Percentiles rank a stretch among this genome's conserved stretches.
Evolutionary conservation across 208 protist species (phyloP).

Genomic region (Trypanosoma vivax): DNA sequence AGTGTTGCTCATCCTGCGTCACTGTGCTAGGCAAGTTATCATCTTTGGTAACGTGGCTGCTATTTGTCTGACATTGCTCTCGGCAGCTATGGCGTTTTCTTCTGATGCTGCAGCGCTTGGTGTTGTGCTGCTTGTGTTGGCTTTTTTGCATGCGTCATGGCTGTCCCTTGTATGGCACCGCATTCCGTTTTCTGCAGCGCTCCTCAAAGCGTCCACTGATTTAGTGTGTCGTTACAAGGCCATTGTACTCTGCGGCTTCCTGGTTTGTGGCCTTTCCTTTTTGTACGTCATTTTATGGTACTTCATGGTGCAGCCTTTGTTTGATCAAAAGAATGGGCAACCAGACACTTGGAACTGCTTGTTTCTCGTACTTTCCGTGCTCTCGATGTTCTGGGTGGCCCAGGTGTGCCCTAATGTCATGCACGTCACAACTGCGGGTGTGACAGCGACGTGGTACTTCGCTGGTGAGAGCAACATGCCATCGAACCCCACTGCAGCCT

Average conservation of each 20-base stretch:
- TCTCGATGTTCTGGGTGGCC: conserved; percentile 57
- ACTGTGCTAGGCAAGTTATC: not conserved
- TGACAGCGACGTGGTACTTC: conserved; percentile 88
- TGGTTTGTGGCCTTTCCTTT: conserved; percentile 17
- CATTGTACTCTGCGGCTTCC: conserved; percentile 41
- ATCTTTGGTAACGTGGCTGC: conserved; percentile 10
- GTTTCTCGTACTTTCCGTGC: conserved; percentile 49
- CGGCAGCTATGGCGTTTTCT: conserved; percentile 10
- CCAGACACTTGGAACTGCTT: conserved; percentile 20
- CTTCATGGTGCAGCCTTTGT: conserved; percentile 23
- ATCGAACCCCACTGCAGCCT: conserved; percentile 30
- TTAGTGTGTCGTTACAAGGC: conserved; percentile 50
- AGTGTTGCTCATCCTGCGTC: no score
- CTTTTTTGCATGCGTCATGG: conserved; percentile 21
- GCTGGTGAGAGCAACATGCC: conserved; percentile 52
- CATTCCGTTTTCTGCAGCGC: conserved; percentile 71
- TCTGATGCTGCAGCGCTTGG: conserved; percentile 2
- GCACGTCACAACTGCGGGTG: conserved; percentile 66
- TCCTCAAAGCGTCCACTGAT: conserved; percentile 38
- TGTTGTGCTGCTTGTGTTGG: conserved; percentile 17
- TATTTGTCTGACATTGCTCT: conserved; percentile 16
- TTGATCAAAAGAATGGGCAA: conserved; percentile 29
- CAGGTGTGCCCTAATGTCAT: conserved; percentile 55
- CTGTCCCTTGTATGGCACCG: conserved; percentile 47
- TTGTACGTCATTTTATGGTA: conserved; percentile 56